These are phyloP conservation scores for Coemansia sp. DNA, from an alignment of 192 early-diverging fungal species.

Conservation along the genomic window DNA sequence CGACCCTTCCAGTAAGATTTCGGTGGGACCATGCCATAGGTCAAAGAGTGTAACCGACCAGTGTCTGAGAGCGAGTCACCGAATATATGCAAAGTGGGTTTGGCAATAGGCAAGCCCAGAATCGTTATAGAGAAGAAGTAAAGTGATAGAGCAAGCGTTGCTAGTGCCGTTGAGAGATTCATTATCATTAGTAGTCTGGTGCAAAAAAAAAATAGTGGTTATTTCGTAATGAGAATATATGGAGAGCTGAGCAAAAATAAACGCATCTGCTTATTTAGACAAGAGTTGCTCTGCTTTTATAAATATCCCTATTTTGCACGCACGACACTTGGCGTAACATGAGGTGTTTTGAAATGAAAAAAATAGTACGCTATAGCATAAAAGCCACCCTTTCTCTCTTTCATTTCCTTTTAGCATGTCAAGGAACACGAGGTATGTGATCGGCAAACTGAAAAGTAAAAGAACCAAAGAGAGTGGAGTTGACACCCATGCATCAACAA, in stretches of 20 bases:
- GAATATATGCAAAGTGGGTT: conserved; percentile 36
- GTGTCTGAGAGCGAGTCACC: conserved; percentile 53
- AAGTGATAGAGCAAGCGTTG: background rate
- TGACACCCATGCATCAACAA: background rate
- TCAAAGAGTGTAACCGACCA: conserved; percentile 29
- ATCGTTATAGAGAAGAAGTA: background rate
- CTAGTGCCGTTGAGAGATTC: background rate
- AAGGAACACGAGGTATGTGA: background rate
- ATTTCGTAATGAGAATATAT: background rate
- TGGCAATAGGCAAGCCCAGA: background rate
- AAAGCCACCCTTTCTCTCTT: background rate
- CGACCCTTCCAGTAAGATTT: conserved; percentile 45
- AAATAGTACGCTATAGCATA: background rate
- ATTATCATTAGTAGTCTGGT: background rate
- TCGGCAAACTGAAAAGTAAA: background rate
- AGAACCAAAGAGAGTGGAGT: background rate
- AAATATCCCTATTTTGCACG: background rate
- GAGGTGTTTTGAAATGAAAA: background rate
- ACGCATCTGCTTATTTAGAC: background rate
- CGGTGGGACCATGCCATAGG: conserved; percentile 29
- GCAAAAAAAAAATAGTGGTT: background rate
- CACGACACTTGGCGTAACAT: too few relatives aligned
- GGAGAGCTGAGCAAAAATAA: background rate
- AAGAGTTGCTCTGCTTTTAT: background rate
- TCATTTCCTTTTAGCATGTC: background rate